These are phyloP conservation scores for Pseudonitzschia pungens DNA, from an alignment of 108 stramenopile species.

Conservation along the genomic window DNA sequence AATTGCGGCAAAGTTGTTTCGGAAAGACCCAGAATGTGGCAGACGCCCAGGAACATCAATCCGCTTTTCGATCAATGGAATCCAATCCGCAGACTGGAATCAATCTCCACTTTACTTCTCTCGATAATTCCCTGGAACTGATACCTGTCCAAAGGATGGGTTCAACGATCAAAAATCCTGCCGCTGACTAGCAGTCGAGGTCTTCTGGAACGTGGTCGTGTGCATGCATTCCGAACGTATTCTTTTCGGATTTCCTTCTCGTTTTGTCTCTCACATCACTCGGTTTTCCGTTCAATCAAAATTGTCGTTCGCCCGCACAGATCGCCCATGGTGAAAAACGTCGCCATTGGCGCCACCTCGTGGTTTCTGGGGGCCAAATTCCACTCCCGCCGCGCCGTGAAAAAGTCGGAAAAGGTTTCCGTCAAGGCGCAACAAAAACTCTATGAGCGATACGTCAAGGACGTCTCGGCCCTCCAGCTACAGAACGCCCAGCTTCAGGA, in stretches of 20 bases:
- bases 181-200: too few species aligned
- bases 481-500: conserved; percentile 31
- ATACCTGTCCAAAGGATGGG: background rate
- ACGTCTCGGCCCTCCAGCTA: conserved; percentile 21
- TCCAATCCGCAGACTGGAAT: too few species aligned
- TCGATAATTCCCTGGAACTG: background rate
- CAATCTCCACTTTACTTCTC: background rate
- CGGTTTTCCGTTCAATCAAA: too few species aligned
- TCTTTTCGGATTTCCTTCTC: too few species aligned
- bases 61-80: too few species aligned
- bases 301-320: background rate
- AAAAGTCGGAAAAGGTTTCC: conserved; percentile 2
- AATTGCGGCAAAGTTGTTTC: background rate
- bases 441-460: conserved; percentile 23
- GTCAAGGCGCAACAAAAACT: conserved; percentile 16
- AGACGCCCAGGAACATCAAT: too few species aligned
- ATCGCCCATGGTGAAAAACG: conserved; percentile 20
- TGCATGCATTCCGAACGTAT: too few species aligned
- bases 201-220: too few species aligned
- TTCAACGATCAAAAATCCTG: too few species aligned
- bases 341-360: conserved; percentile 12
- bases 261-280: too few species aligned
- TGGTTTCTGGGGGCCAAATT: conserved; percentile 33
- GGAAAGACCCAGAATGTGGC: background rate
- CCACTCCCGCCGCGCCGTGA: conserved; percentile 33